phyloP scores from a whole-genome alignment of 2,329 filamentous ascomycete species.

The Exophiala viscosa region DNA sequence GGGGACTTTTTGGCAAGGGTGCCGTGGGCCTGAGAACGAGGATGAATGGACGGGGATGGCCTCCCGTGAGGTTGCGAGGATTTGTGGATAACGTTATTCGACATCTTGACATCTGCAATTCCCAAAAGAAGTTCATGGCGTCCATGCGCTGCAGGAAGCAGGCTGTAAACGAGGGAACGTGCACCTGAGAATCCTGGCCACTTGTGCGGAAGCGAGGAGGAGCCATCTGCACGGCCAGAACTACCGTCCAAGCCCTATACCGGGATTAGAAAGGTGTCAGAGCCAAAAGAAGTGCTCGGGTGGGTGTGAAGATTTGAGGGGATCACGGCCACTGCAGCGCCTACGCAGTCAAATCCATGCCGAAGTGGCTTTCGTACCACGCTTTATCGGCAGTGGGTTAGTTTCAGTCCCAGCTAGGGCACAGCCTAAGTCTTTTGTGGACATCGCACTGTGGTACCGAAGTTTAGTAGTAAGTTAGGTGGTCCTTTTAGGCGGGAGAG shows the following conservation, averaged over 20 bases:
- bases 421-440: neutral
- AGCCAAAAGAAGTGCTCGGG: neutral
- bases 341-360: slow-evolving; percentile 3
- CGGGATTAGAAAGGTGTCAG: neutral
- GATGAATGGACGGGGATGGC: slow-evolving; percentile 12
- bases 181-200: slow-evolving; percentile 4
- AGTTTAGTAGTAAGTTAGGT: neutral
- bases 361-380: neutral
- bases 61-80: neutral
- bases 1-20: neutral
- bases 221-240: neutral
- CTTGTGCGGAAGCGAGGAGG: slow-evolving; percentile 8
- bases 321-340: slow-evolving; percentile 7
- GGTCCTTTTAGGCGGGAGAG: neutral
- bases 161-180: slow-evolving; percentile 8
- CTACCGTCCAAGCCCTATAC: slow-evolving; percentile 1
- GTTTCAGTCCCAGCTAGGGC: neutral
- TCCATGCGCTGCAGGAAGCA: slow-evolving; percentile 5
- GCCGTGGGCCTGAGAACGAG: too few species aligned
- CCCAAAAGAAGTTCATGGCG: slow-evolving; percentile 6
- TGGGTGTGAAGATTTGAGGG: neutral
- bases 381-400: neutral
- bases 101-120: too few species aligned
- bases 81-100: too few species aligned
- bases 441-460: neutral